phyloP scores from a whole-genome alignment of 2,329 filamentous ascomycete species.

The Aspergillus ibericus region DNA sequence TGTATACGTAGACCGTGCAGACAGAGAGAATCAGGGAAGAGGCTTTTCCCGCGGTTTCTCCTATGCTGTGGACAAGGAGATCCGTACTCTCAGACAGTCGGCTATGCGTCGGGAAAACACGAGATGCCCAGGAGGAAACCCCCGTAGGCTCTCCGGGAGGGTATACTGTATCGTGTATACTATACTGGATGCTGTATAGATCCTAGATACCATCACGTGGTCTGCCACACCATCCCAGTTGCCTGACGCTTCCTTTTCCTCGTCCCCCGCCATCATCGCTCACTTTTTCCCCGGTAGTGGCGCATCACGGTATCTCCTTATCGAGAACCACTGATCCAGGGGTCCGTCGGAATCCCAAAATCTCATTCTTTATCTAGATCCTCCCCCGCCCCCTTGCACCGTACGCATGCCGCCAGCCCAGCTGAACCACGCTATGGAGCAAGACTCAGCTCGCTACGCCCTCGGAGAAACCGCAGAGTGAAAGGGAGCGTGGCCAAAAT shows the following conservation, averaged over 20 bases:
- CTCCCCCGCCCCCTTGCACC: not conserved
- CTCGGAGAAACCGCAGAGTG: not conserved
- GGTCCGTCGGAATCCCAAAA: not conserved
- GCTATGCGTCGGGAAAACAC: not conserved
- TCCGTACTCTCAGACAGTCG: not conserved
- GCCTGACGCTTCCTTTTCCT: not conserved
- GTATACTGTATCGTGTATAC: no score
- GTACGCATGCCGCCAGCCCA: not conserved
- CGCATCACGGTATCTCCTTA: not conserved
- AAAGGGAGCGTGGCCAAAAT: not conserved
- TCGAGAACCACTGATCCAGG: not conserved
- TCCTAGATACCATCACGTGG: no score
- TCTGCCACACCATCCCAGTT: not conserved
- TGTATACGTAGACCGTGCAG: not conserved
- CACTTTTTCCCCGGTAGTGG: not conserved
- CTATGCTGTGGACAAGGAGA: not conserved
- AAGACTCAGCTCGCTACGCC: not conserved
- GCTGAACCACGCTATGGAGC: not conserved
- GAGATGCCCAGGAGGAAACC: no score
- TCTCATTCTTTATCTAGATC: not conserved
- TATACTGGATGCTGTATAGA: no score
- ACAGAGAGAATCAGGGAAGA: not conserved
- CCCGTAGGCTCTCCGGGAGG: no score
- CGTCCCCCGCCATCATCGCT: not conserved
- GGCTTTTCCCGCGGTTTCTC: not conserved